These are phyloP conservation scores for Pyrenophora tritici-repentis DNA, from an alignment of 2,329 filamentous ascomycete species.

Conservation along the genomic window DNA sequence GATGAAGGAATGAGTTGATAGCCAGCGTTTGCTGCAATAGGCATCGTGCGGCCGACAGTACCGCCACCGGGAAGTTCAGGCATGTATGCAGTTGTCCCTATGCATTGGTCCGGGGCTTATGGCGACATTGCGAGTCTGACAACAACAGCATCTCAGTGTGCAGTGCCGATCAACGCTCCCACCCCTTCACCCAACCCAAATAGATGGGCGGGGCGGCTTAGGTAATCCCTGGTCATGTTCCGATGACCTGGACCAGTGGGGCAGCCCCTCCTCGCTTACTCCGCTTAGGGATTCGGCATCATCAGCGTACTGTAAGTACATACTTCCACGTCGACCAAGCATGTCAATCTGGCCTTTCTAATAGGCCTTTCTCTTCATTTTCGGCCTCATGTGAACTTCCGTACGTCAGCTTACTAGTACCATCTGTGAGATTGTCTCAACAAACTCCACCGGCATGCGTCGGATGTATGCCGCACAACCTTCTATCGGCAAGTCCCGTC, in stretches of 20 bases:
- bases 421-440: background rate
- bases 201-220: conserved; percentile 11
- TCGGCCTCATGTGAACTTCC: background rate
- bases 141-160: background rate
- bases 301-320: conserved; percentile 3
- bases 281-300: conserved; percentile 22
- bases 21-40: background rate
- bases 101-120: conserved; percentile 7
- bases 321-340: too few relatives aligned
- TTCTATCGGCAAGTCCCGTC: conserved; percentile 5
- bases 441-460: background rate
- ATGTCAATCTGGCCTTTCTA: background rate
- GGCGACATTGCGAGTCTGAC: conserved; percentile 3
- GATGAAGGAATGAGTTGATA: background rate
- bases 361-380: background rate
- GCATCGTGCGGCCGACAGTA: conserved; percentile 2
- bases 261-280: conserved; percentile 25
- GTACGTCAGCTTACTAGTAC: too few relatives aligned
- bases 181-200: conserved; percentile 5
- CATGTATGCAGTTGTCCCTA: conserved; percentile 6
- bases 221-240: conserved; percentile 16
- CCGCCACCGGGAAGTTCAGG: conserved; percentile 4
- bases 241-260: conserved; percentile 29
- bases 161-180: conserved; percentile 8
- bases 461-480: background rate